Evolutionary conservation across 2,329 filamentous ascomycete species (phyloP), one percentile per base, ranked within the genome.

Genomic region (Phaeoacremonium minimum): DNA sequence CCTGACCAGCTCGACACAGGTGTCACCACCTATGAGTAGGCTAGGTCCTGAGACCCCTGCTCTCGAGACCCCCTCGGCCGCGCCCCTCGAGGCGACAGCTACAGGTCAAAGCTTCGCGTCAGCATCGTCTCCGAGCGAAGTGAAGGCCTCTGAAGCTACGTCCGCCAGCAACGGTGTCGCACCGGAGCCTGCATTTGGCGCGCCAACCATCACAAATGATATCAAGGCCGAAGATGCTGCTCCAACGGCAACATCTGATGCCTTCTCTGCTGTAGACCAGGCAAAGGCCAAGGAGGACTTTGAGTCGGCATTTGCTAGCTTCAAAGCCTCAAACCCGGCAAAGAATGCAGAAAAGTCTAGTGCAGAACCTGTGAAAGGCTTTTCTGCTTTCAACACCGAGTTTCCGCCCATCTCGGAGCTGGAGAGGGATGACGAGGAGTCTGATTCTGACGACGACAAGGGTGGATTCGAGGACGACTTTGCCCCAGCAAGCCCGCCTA

Each of bases 401-500:
- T 97, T 97, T 55, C 93, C 93, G 19, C 93, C 91, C 1, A 95
- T 97, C 42, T 82, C 84, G n/a, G 87, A 91, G 56, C 65, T 96
- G 40, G 84, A 86, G 43, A 75, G 80, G 18, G 85, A 90, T 39
- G 87, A 91, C 16, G 84, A 87, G 15, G 84, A 94, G n/a, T 90
- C 85, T 18, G 88, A 94, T 40, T 84, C 83, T 18, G 83, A 81
- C 37, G 85, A 79, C 41, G 86, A 87, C 32, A 77, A 77, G 33
- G 88, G 87, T 29, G 88, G 90, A 0, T 97, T 97, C 54, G 91
- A 94, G 33, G 93, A 98, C 55, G 84, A 96, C 58, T 97, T 97
- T 56, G 83, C 85, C 1, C 80, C 86, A 12, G 74, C 77, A 3
- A 74, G 73, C 5, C 67, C 71, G 16, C 54, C 58, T 17, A 48